phyloP scores from a whole-genome alignment of 1,139 yeast genomes.

The Yamadazyma oceani region DNA sequence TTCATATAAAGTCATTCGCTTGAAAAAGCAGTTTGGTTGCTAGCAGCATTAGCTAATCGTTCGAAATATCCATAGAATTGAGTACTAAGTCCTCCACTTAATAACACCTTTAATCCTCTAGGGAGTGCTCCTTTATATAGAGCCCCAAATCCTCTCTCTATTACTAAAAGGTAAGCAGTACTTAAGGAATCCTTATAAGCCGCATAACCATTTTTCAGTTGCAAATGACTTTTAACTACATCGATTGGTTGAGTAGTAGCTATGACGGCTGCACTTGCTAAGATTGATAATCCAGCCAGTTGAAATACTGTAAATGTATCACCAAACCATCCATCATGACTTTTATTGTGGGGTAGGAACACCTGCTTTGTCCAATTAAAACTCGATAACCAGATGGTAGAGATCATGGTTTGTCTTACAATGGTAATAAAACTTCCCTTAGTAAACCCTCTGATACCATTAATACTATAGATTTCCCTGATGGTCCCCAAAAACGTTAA shows the following conservation, averaged over 20 bases:
- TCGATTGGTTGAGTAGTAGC: constrained; percentile 88
- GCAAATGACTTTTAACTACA: constrained; percentile 86
- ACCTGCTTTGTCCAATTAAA: constrained; percentile 76
- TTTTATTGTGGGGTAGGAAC: constrained; percentile 53
- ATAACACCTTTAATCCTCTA: constrained; percentile 71
- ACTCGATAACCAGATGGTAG: constrained; percentile 81
- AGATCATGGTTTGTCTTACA: constrained; percentile 72
- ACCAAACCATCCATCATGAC: constrained; percentile 50
- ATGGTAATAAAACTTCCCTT: constrained; percentile 84
- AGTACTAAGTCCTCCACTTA: constrained; percentile 79
- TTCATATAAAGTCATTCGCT: constrained; percentile 9
- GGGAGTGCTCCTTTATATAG: constrained; percentile 84
- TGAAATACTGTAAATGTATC: constrained; percentile 40
- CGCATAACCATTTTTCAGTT: constrained; percentile 65
- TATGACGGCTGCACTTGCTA: constrained; percentile 67
- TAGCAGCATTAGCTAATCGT: constrained; percentile 45
- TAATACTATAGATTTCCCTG: constrained; percentile 66
- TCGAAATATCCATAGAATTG: constrained; percentile 66
- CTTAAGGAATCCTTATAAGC: constrained; percentile 67
- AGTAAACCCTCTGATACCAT: constrained; percentile 76
- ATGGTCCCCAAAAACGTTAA: constrained; percentile 52
- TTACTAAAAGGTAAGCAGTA: constrained; percentile 70
- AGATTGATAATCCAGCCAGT: constrained; percentile 53
- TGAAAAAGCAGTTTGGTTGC: constrained; percentile 52
- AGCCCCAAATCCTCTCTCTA: constrained; percentile 62